Evolutionary conservation across 805 yeast genomes (phyloP), one percentile per base, ranked within the genome.

Genomic region (Saccharomycopsis fermentans): DNA sequence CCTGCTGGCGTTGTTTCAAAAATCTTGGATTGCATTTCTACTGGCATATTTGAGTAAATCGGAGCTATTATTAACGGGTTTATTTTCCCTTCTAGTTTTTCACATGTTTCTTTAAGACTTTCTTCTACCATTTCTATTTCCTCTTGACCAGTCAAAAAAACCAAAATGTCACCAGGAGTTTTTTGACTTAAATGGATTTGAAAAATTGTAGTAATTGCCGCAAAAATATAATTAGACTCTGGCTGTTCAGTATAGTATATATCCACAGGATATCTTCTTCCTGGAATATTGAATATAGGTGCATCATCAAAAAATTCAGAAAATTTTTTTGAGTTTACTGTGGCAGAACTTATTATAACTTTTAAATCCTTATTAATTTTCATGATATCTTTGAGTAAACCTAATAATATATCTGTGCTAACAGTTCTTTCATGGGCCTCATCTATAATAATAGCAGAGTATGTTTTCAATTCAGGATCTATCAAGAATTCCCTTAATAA

Each of bases 391-490:
- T 92, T 92, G 35, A 92, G 71, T 39, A 94, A 73, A 0, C 96
- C 96, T 55, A 92, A 74, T 8, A 92, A 68, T 9, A 82, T 77
- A 34, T 59, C 62, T 9, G 60, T 57, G 27, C 60, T 57, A 1
- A 60, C 74, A 0, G 98, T 94, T 59, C 99, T 78, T 69, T 94
- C 99, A 68, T 94, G 99, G 0, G 99, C 99, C 71, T 92, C 99
- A 71, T 92, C 99, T 54, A 92, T 84, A 86, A 92, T 90, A 58
- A 92, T 76, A 1, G 87, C 96, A 1, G 94, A 81, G 67, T 91
- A 92, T 1, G 71, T 73, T 1, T 77, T 70, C 47, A 91, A 71
- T 50, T 81, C 81, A 0, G 95, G 88, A 68, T 91, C 97, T 1
- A 79, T 74, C 36, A 91, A 71, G 63, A 89, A 85, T 71, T 94